These are phyloP conservation scores for Blastobotrys malaysiensis DNA, from an alignment of 1,139 yeast genomes.

Conservation along the genomic window DNA sequence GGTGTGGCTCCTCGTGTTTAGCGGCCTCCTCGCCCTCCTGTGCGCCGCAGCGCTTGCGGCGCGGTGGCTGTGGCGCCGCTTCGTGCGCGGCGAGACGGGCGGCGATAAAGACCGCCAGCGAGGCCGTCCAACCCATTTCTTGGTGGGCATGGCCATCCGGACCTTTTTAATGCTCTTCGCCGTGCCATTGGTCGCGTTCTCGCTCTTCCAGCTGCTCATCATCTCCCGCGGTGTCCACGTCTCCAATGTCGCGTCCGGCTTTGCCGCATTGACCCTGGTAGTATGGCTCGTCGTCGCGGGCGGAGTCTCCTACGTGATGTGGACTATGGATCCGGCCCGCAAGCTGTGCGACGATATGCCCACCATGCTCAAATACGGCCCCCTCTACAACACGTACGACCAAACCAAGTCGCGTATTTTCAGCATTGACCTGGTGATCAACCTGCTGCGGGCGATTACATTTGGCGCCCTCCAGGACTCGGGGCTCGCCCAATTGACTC, in stretches of 20 bases:
- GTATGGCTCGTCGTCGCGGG: slow-evolving; percentile 26
- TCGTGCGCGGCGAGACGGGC: slow-evolving; percentile 14
- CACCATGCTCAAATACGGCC: slow-evolving; percentile 28
- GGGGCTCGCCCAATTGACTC: slow-evolving; percentile 34
- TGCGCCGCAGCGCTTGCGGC: slow-evolving; percentile 12
- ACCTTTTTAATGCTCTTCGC: slow-evolving; percentile 26
- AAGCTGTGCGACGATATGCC: slow-evolving; percentile 28
- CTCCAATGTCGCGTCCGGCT: slow-evolving; percentile 25
- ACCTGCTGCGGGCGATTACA: slow-evolving; percentile 30
- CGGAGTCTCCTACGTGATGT: slow-evolving; percentile 18
- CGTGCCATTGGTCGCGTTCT: slow-evolving; percentile 30
- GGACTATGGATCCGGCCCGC: slow-evolving; percentile 14
- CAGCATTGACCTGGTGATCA: slow-evolving; percentile 21
- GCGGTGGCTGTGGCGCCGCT: slow-evolving; percentile 18
- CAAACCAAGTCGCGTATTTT: slow-evolving; percentile 22
- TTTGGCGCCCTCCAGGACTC: slow-evolving; percentile 34
- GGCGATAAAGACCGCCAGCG: slow-evolving; percentile 2
- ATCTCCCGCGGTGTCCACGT: slow-evolving; percentile 17
- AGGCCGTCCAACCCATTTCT: slow-evolving; percentile 16
- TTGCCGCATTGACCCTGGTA: slow-evolving; percentile 29
- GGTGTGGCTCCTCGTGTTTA: slow-evolving; percentile 29
- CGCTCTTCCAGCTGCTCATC: slow-evolving; percentile 31
- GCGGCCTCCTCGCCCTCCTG: slow-evolving; percentile 16
- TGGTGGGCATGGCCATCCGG: slow-evolving; percentile 28
- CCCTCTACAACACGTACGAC: slow-evolving; percentile 27